Base-by-base conservation (phyloP, 257 asterid genomes). In the Thymus quinquecostatus region DNA sequence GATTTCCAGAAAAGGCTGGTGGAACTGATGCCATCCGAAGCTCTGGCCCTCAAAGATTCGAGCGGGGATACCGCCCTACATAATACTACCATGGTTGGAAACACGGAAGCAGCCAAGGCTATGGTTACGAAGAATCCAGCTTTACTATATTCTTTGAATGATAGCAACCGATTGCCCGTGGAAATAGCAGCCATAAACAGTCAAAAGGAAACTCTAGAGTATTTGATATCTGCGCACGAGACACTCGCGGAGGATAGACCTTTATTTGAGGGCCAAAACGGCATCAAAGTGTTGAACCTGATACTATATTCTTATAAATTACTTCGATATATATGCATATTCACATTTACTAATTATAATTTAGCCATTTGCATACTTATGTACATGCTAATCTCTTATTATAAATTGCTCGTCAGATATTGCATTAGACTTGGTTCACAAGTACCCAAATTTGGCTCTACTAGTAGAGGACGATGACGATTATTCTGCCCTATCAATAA, bases 361-460 rank as follows among this genome's bases (percentile, higher is more conserved):
- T 21, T 21, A 21, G 21, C 21, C 21, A 21, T 21, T 21, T 21
- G 21, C 21, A 21, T 21, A 21, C 21, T 0, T 21, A 21, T 21
- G 21, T 21, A 21, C 21, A 21, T 21, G 21, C 21, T 21, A 21
- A 21, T 34, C 2, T 28, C 9, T 11, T 0, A 34, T 34, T 34
- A 21, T 21, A 21, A 21, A 34, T 34, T 34, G 38, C 4, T 30
- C 2, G 7, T 6, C 27, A 77, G 81, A 77, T 66, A 13, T 71
- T 21, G 81, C 74, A 50, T 13, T 40, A 2, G 51, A 50, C 28
- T 77, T 77, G 81, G 70, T 54, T 44, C 13, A 34, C 2, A 66
- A 65, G 21, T 71, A 58, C 38, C 38, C 38, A 34, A 4, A 34
- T 34, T 34, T 34, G 38, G 38, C 38, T 34, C 38, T 34, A 34